Evolutionary conservation across 2,329 filamentous ascomycete genomes (phyloP), one percentile per base, ranked within the genome.

Genomic region (Metarhizium humberi): DNA sequence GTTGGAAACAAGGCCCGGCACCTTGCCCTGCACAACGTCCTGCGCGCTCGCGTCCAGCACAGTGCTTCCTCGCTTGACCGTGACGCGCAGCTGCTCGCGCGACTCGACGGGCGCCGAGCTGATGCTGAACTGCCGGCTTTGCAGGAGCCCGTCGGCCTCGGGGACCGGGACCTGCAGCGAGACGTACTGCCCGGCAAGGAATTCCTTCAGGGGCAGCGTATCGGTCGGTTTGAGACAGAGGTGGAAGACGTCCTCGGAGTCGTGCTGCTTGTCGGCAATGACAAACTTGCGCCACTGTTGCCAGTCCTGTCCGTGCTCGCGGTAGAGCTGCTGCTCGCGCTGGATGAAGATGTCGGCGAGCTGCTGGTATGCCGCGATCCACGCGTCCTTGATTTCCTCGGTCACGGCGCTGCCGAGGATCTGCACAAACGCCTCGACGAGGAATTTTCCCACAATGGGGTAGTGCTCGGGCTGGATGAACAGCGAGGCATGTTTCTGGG

Each of bases 121-220:
- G 54, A 92, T 75, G 51, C 83, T 88, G 74, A 90, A 92, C 73
- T 92, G 88, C 55, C 88, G 75, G 55, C 84, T 82, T 69, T 92
- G 89, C 57, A 77, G 71, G 61, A 85, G 76, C 20, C 79, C 79
- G 14, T 64, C 64, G 36, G 87, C 75, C 48, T 77, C 73, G 0
- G 84, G 81, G 1, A 90, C 78, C 51, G 77, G 73, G 2, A 87
- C 68, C 60, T 80, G 80, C 52, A 91, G 69, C 48, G 82, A 86
- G 65, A 90, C 77, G 65, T 90, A 92, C 69, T 91, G 87, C 48
- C 88, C 88, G 0, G 88, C 86, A 42, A 78, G 73, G 72, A 81
- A 91, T 0, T 59, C 50, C 0, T 86, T 86, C 13, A 92, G 73
- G 1, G 68, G 62, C 43, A 60, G 62, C 47, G 74, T 77, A 58